Percentiles rank a stretch among this genome's conserved stretches.
These are phyloP conservation scores for Zasmidium angulare DNA, from an alignment of 2,329 filamentous ascomycete species.

Conservation along the genomic window DNA sequence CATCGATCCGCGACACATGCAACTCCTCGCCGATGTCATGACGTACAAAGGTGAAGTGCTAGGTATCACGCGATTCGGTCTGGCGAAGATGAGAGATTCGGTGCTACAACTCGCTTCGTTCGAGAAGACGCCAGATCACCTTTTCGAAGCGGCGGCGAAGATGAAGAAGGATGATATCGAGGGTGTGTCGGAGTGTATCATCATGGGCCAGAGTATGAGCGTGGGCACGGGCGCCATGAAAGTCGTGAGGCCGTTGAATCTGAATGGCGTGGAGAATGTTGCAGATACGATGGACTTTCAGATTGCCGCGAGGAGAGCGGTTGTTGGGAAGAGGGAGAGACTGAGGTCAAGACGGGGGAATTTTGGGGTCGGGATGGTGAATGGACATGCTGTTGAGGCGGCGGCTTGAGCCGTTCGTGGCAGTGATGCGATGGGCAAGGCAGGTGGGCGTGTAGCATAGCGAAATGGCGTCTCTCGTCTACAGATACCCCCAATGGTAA, in stretches of 20 bases:
- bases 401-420: constrained; percentile 9
- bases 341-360: constrained; percentile 16
- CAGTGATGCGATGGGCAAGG: neutral
- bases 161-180: constrained; percentile 93
- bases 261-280: constrained; percentile 55
- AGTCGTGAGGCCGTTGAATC: constrained; percentile 74
- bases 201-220: constrained; percentile 93
- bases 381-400: constrained; percentile 20
- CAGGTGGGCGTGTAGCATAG: too few species aligned
- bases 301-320: constrained; percentile 14
- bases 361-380: constrained; percentile 15
- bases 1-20: constrained; percentile 97
- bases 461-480: too few species aligned
- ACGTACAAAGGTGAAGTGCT: constrained; percentile 97
- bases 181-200: constrained; percentile 94
- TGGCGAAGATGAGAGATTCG: constrained; percentile 93
- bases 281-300: constrained; percentile 20
- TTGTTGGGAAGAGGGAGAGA: constrained; percentile 19
- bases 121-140: constrained; percentile 95
- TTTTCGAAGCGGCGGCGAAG: constrained; percentile 89
- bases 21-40: constrained; percentile 96
- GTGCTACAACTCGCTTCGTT: constrained; percentile 94
- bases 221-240: constrained; percentile 92
- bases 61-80: constrained; percentile 92
- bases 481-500: too few species aligned